A percentile compares a stretch with the other conserved stretches of the same genome.
Conservation (phyloP, 768 basidiomycete species). For the Clitopilus hobsonii region DNA sequence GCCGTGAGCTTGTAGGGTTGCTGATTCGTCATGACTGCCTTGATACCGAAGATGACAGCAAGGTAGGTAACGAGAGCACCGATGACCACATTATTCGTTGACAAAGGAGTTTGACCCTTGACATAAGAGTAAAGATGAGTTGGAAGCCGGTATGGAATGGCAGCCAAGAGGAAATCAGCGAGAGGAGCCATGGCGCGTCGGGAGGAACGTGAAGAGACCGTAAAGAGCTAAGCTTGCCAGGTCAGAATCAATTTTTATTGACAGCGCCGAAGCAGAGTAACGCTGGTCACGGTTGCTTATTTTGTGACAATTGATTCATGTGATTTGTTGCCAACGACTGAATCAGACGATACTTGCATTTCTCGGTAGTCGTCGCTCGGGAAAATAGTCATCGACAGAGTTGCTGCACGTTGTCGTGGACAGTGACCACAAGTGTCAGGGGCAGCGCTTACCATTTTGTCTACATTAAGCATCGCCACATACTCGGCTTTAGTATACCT, state of each 20-base stretch:
- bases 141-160: constrained; percentile 57
- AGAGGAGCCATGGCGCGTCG: constrained; percentile 59
- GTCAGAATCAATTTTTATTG: background rate
- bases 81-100: constrained; percentile 72
- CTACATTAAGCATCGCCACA: background rate
- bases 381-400: background rate
- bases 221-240: constrained; percentile 5
- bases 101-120: constrained; percentile 73
- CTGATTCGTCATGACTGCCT: constrained; percentile 77
- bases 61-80: constrained; percentile 77
- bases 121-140: constrained; percentile 59
- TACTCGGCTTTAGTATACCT: no score
- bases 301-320: background rate
- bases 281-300: background rate
- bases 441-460: background rate
- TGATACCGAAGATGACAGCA: constrained; percentile 80
- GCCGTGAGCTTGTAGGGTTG: constrained; percentile 71
- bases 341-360: background rate
- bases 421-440: background rate
- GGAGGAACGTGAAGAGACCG: constrained; percentile 16
- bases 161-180: constrained; percentile 64
- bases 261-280: background rate
- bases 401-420: background rate
- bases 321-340: background rate
- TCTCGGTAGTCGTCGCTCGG: background rate